Percentiles rank a stretch among this genome's conserved stretches.
phyloP scores from a whole-genome alignment of 2,329 filamentous ascomycete species.

The Fusarium nisikadoi region DNA sequence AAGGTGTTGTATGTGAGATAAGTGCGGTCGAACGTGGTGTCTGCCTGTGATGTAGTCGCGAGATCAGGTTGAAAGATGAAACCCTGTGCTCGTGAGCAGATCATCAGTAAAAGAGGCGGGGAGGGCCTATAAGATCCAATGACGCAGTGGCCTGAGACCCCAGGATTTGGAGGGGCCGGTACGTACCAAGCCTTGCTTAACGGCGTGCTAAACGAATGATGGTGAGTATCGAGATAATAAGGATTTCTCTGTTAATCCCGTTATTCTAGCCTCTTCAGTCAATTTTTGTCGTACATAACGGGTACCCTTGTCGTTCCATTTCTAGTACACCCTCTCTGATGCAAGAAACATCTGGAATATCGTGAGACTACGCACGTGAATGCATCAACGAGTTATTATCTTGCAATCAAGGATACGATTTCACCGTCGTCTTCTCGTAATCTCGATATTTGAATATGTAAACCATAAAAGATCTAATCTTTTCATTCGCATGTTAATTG shows the following conservation, averaged over 20 bases:
- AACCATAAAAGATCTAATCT: too few species aligned
- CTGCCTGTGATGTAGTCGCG: slow-evolving; percentile 38
- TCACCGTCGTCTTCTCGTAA: too few species aligned
- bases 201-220: not conserved
- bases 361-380: not conserved
- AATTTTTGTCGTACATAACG: too few species aligned
- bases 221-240: not conserved
- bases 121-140: slow-evolving; percentile 33
- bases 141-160: slow-evolving; percentile 39
- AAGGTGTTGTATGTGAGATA: not conserved
- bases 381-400: not conserved
- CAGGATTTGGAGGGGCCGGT: slow-evolving; percentile 29
- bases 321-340: not conserved
- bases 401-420: too few species aligned
- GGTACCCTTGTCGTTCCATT: slow-evolving; percentile 6
- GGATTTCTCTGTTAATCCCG: not conserved
- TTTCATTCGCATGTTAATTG: not conserved
- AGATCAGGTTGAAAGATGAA: slow-evolving; percentile 35
- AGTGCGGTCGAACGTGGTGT: not conserved
- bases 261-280: not conserved
- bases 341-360: not conserved
- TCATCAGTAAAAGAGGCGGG: slow-evolving; percentile 33
- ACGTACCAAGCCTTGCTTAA: slow-evolving; percentile 22
- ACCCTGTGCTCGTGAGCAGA: slow-evolving; percentile 38
- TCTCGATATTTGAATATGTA: too few species aligned